Evolutionary conservation across 148 eudicot genomes (phyloP).

Genomic region (Cornus kousa): DNA sequence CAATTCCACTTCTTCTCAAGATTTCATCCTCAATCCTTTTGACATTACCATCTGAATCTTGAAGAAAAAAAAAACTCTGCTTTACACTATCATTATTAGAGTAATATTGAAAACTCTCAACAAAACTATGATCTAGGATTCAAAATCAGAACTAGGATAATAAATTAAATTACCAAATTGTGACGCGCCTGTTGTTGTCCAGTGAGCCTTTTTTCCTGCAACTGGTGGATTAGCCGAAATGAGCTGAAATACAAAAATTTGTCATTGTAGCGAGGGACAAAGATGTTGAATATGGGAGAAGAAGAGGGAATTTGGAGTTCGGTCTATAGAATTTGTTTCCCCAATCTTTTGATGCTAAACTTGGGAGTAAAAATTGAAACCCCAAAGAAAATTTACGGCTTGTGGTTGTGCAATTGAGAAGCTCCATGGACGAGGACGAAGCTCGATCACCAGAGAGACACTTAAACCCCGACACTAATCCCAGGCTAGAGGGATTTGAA

Average conservation of each 20-base stretch:
- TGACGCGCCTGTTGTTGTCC: slow-evolving; percentile 43
- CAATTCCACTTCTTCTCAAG: slow-evolving; percentile 55
- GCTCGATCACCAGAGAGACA: not conserved
- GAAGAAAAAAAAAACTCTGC: slow-evolving; percentile 15
- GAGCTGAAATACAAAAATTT: slow-evolving; percentile 45
- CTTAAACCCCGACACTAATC: not conserved
- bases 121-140: slow-evolving; percentile 29
- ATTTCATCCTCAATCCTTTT: slow-evolving; percentile 73
- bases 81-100: slow-evolving; percentile 18
- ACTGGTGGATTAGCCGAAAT: slow-evolving; percentile 38
- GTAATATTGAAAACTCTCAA: slow-evolving; percentile 21
- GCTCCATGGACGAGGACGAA: slow-evolving; percentile 29
- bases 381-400: not conserved
- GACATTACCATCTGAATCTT: slow-evolving; percentile 52
- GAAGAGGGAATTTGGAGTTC: slow-evolving; percentile 21
- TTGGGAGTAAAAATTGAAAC: slow-evolving; percentile 20
- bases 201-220: slow-evolving; percentile 65
- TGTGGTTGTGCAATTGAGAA: slow-evolving; percentile 22
- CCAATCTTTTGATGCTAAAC: slow-evolving; percentile 15
- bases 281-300: slow-evolving; percentile 15
- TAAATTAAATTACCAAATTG: slow-evolving; percentile 4
- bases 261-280: slow-evolving; percentile 20
- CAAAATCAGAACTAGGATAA: slow-evolving; percentile 7
- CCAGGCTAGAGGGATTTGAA: too few species aligned
- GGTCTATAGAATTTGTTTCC: slow-evolving; percentile 23